Base-by-base conservation (phyloP, 345 rosid species). In the Eucalyptus cloeziana region DNA sequence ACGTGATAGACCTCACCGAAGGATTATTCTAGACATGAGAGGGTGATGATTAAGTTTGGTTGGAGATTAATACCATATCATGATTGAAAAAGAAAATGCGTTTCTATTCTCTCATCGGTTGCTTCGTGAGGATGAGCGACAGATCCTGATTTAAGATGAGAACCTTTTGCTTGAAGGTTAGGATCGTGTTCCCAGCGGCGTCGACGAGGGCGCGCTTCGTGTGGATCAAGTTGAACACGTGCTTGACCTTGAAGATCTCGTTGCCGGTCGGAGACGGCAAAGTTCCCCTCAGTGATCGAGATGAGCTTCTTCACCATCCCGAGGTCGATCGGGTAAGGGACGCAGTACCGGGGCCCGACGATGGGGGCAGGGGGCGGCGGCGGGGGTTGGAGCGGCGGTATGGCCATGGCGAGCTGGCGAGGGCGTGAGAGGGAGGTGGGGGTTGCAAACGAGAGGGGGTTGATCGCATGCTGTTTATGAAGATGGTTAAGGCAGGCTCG, bases 221-320 rank as follows among this genome's bases (percentile, higher is more conserved):
- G 44, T 52, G 92, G 49, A 87, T 25, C 27, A 47, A 86, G 87
- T 89, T 60, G 22, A 86, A 50, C 49, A 52, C 47, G 21, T 79
- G 88, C 54, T 92, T 90, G 49, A 91, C 90, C 83, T 54, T 90
- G 88, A 90, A 91, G 31, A 93, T 47, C 69, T 87, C 3, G 44
- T 43, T 92, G 47, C 90, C 93, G 30, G 88, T 92, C 92, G 2
- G 44, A 79, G 89, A 92, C 85, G n/a, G 67, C 22, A 3, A 92
- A 92, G 31, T 89, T 86, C 44, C 91, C 88, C 33, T 87, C 87
- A 3, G 45, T 45, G 5, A 89, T 10, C 40, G 91, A 43, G 89
- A 30, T 6, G 27, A 89, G 14, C 50, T 88, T 91, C 27, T 87
- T 64, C 37, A 89, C 88, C 31, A 93, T 49, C n/a, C 87, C 87